Percentiles rank a stretch among this genome's conserved stretches.
Conservation (phyloP, 495 filamentous ascomycete genomes). For the Annulohypoxylon stygium region DNA sequence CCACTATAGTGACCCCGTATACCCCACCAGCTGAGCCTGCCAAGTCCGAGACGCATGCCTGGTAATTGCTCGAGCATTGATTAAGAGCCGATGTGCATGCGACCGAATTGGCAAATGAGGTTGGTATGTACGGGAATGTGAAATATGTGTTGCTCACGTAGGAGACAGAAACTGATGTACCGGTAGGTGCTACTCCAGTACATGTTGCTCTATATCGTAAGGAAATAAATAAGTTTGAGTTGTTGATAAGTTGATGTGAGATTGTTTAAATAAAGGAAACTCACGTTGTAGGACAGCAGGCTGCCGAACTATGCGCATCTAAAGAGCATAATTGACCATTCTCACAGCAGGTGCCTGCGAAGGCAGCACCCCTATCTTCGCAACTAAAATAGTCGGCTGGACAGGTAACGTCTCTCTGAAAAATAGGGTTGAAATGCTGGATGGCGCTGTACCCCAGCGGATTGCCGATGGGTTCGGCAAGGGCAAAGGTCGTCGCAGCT, state of each 20-base stretch:
- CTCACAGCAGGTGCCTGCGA: conserved; percentile 59
- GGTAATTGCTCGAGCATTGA: conserved; percentile 73
- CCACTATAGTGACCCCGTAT: conserved; percentile 74
- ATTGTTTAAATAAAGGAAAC: conserved; percentile 26
- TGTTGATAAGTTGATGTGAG: not conserved
- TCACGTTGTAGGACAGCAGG: conserved; percentile 62
- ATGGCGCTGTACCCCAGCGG: conserved; percentile 44
- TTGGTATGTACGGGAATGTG: conserved; percentile 75
- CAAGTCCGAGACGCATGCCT: conserved; percentile 71
- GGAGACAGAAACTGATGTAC: conserved; percentile 57
- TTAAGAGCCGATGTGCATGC: conserved; percentile 76
- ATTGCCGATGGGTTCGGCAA: conserved; percentile 42
- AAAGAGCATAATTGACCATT: conserved; percentile 60
- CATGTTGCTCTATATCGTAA: conserved; percentile 56
- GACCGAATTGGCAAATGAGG: conserved; percentile 72
- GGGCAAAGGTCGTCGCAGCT: conserved; percentile 30
- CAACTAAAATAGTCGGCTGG: conserved; percentile 60
- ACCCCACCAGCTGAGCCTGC: conserved; percentile 63
- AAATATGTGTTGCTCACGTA: conserved; percentile 69
- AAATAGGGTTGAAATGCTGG: conserved; percentile 42
- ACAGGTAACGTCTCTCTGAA: conserved; percentile 41
- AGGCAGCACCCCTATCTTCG: conserved; percentile 54
- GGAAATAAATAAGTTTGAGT: conserved; percentile 13
- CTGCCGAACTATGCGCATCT: conserved; percentile 57
- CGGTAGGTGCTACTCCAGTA: conserved; percentile 58